Base-by-base conservation (phyloP, 2,329 filamentous ascomycete species). In the Aspergillus pseudoglaucus region DNA sequence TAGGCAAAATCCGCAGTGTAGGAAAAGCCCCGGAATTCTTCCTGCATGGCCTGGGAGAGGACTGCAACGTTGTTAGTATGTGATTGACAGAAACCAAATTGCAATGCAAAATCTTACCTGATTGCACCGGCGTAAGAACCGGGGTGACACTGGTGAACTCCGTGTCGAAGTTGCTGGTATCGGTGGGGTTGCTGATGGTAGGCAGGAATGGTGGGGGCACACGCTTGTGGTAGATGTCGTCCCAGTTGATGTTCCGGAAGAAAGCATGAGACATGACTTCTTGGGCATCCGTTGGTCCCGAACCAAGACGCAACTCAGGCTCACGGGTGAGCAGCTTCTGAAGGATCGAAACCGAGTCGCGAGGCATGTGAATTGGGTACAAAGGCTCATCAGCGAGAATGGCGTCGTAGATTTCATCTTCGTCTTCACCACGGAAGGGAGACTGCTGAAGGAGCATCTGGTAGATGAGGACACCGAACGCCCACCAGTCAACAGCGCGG, bases 361-460 rank as follows among this genome's bases (percentile, higher is more conserved):
- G 83, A 45, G 93, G 91, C 93, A 98, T 98, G 70, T 96, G 90
- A 56, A 98, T 97, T 9, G 93, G 93, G 66, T 98, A 98, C 10
- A 98, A 79, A 32, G 93, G 93, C 72, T 98, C 93, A 65, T 98
- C 93, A 6, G 91, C 90, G 39, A 98, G 81, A 73, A 98, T 97
- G 32, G 93, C 91, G 61, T 98, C 93, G 75, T 98, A 98, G 54
- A 98, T 98, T 72, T 98, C 93, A 66, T 98, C 93, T 65, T 98
- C 94, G 60, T 98, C 93, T 69, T 98, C 94, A 62, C 93, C 93
- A 60, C 93, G 86, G 86, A 98, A 98, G 0, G 93, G 93, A 25
- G 91, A 97, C 68, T 98, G 94, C 66, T 98, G 94, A 43, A 98
- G 82, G 48, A 98, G 85, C 94, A 98, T 98, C 70, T 98, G 93